Evolutionary conservation across 305 asterid species (phyloP).

Genomic region (Fraxinus dipetala): DNA sequence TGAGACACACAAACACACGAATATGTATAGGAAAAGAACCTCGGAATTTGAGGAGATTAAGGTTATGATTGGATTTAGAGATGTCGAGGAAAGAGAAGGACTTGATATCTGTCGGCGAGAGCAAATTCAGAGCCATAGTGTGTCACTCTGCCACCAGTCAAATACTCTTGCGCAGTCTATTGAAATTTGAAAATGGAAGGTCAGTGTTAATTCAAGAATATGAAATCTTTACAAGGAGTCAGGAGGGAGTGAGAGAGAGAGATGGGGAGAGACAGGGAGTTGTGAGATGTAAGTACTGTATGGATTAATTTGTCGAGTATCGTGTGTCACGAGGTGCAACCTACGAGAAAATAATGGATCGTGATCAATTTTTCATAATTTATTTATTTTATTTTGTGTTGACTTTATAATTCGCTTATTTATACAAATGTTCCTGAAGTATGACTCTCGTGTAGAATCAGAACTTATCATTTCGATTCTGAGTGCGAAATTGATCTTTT

Average conservation of each 20-base stretch:
- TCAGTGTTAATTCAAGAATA: slow-evolving; percentile 6
- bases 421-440: not conserved
- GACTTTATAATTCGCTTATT: not conserved
- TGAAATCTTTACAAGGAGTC: not conserved
- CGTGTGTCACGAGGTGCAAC: not conserved
- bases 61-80: slow-evolving; percentile 53
- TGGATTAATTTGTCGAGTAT: not conserved
- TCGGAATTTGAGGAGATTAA: slow-evolving; percentile 56
- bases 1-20: not conserved
- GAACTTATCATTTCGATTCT: not conserved
- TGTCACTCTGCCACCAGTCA: slow-evolving; percentile 8
- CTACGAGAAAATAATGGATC: not conserved
- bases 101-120: slow-evolving; percentile 66
- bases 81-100: slow-evolving; percentile 69
- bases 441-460: not conserved
- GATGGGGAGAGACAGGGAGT: not conserved
- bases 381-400: not conserved
- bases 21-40: slow-evolving; percentile 32
- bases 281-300: not conserved
- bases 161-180: not conserved
- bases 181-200: not conserved
- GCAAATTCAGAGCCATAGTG: slow-evolving; percentile 69
- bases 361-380: not conserved
- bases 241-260: not conserved
- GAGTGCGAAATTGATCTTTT: not conserved